Evolutionary conservation across 768 basidiomycete genomes (phyloP).

Genomic region (Hydnomerulius pinastri): DNA sequence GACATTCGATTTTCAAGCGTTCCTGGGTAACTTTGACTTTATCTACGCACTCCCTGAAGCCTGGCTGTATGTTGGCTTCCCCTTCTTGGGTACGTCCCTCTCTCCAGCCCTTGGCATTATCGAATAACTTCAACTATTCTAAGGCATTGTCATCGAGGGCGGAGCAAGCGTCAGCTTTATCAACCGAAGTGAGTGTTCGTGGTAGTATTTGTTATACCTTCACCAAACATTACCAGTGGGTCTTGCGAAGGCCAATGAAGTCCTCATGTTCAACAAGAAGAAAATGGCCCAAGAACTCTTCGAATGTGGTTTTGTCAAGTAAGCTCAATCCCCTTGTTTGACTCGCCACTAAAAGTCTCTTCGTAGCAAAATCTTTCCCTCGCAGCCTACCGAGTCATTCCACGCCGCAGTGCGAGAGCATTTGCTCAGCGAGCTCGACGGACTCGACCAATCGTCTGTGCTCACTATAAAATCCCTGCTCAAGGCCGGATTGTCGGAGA

Average conservation of each 20-base stretch:
- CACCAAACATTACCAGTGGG: conserved; percentile 51
- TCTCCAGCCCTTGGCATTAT: background rate
- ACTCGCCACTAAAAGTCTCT: background rate
- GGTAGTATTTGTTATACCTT: background rate
- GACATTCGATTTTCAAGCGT: conserved; percentile 39
- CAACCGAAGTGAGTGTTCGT: conserved; percentile 52
- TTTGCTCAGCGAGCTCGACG: conserved; percentile 54
- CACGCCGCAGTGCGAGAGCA: conserved; percentile 51
- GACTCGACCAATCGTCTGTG: conserved; percentile 58
- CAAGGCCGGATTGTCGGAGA: conserved; percentile 56
- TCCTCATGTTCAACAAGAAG: conserved; percentile 70
- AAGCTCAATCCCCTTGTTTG: conserved; percentile 12
- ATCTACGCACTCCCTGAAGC: conserved; percentile 63
- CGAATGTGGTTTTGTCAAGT: conserved; percentile 68
- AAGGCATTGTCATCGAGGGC: conserved; percentile 68
- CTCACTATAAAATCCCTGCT: conserved; percentile 56
- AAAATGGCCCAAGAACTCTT: conserved; percentile 58
- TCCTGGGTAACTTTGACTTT: conserved; percentile 75
- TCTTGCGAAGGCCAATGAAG: conserved; percentile 67
- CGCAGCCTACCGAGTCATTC: conserved; percentile 52
- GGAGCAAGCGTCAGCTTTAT: conserved; percentile 71
- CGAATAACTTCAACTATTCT: conserved; percentile 1
- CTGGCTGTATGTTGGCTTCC: conserved; percentile 69
- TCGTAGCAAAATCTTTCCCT: conserved; percentile 59
- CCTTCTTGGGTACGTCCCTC: conserved; percentile 51